phyloP scores from a whole-genome alignment of 2,329 filamentous ascomycete genomes.

The Aspergillus costaricaensis region DNA sequence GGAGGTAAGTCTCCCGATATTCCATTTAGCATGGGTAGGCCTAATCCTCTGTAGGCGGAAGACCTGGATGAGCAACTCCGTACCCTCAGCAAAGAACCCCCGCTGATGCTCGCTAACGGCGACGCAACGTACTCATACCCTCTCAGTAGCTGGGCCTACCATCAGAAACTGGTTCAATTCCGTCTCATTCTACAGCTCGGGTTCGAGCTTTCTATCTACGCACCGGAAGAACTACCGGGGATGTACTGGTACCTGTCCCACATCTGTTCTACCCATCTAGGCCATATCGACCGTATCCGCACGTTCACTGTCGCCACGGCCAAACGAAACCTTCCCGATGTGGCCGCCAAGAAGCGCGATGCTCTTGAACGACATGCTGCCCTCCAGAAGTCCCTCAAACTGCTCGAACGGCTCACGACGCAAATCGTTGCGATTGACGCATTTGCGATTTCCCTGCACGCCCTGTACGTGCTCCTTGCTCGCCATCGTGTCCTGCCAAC shows the following conservation, averaged over 20 bases:
- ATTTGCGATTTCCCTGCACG: slow-evolving; percentile 54
- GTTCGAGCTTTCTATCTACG: slow-evolving; percentile 90
- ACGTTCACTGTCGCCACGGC: slow-evolving; percentile 56
- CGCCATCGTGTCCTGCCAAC: slow-evolving; percentile 54
- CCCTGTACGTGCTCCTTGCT: slow-evolving; percentile 67
- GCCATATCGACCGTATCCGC: slow-evolving; percentile 73
- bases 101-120: slow-evolving; percentile 55
- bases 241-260: slow-evolving; percentile 93
- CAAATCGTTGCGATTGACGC: slow-evolving; percentile 64
- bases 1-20: slow-evolving; percentile 55
- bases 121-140: slow-evolving; percentile 68
- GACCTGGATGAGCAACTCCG: slow-evolving; percentile 71
- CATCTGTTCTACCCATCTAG: slow-evolving; percentile 66
- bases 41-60: slow-evolving; percentile 52
- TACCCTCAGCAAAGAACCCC: slow-evolving; percentile 60
- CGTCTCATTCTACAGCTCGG: slow-evolving; percentile 86
- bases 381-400: slow-evolving; percentile 47
- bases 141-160: slow-evolving; percentile 83
- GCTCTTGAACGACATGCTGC: slow-evolving; percentile 32
- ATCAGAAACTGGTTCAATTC: slow-evolving; percentile 87
- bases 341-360: slow-evolving; percentile 17
- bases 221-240: slow-evolving; percentile 75
- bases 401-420: slow-evolving; percentile 62
- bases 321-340: slow-evolving; percentile 27
- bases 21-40: background rate